These are phyloP conservation scores for Sordariomycetes sp. DNA, from an alignment of 2,329 filamentous ascomycete species.

Conservation along the genomic window DNA sequence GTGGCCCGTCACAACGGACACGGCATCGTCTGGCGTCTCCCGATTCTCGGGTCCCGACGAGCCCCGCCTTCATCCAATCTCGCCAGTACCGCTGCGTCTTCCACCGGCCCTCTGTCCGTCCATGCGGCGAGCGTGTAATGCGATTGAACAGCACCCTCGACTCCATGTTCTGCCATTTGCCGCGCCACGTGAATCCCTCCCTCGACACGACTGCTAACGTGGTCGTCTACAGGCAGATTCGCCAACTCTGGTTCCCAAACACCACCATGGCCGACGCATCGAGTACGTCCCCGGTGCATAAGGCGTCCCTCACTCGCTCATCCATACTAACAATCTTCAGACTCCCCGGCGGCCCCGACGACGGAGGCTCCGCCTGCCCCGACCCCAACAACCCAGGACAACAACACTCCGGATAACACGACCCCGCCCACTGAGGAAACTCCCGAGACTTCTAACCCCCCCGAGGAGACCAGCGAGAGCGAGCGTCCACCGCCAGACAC, in stretches of 20 bases:
- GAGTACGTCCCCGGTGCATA: neutral
- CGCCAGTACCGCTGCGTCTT: neutral
- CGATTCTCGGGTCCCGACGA: neutral
- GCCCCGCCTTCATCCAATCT: neutral
- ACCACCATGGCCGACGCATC: constrained; percentile 3
- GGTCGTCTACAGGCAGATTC: constrained; percentile 15
- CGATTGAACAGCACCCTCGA: neutral
- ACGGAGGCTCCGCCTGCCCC: constrained; percentile 5
- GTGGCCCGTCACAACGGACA: neutral
- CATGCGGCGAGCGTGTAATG: neutral
- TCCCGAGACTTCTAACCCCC: constrained; percentile 7
- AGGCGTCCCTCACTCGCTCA: neutral
- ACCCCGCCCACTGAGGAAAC: constrained; percentile 9
- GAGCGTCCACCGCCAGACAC: no score
- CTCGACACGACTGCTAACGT: constrained; percentile 17
- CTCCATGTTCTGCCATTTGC: neutral
- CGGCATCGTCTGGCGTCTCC: neutral
- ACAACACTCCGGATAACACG: constrained; percentile 4
- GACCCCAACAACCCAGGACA: constrained; percentile 6
- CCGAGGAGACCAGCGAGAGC: no score
- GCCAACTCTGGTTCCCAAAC: constrained; percentile 1
- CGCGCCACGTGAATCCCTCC: neutral
- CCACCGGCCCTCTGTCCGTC: neutral
- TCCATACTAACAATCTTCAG: neutral
- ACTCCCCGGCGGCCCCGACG: neutral